phyloP scores from a whole-genome alignment of 177 flowering plant genomes.

The Vitis hybrid region DNA sequence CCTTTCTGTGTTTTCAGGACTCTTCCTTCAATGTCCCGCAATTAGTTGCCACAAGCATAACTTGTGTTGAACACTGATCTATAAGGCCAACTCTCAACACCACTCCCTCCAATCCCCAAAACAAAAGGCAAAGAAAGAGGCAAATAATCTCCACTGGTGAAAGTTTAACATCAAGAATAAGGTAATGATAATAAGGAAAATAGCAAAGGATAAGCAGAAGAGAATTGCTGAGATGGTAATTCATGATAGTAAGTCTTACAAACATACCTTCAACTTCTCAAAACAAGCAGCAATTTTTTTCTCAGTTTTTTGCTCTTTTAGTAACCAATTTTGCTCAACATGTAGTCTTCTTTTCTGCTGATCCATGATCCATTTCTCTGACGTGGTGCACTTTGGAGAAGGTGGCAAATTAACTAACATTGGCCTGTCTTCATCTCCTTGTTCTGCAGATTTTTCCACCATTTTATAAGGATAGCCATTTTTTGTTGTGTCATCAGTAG shows the following conservation, averaged over 20 bases:
- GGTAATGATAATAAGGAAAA: too few relatives aligned
- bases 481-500: slow-evolving; percentile 22
- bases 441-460: slow-evolving; percentile 31
- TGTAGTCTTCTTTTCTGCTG: slow-evolving; percentile 60
- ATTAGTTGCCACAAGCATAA: too few relatives aligned
- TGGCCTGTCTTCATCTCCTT: slow-evolving; percentile 43
- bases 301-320: slow-evolving; percentile 68
- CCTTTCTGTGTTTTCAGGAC: not conserved
- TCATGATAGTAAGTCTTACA: not conserved
- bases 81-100: too few relatives aligned
- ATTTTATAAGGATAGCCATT: slow-evolving; percentile 19
- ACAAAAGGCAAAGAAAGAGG: not conserved
- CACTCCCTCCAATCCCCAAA: not conserved
- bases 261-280: slow-evolving; percentile 68
- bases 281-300: slow-evolving; percentile 56
- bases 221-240: not conserved
- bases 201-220: not conserved
- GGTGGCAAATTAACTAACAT: slow-evolving; percentile 32
- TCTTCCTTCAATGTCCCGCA: not conserved
- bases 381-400: slow-evolving; percentile 72
- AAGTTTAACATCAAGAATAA: too few relatives aligned
- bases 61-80: too few relatives aligned
- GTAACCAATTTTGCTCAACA: slow-evolving; percentile 55
- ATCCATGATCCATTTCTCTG: slow-evolving; percentile 85
- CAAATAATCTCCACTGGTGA: too few relatives aligned